phyloP scores from a whole-genome alignment of 2,329 filamentous ascomycete genomes.

The Colletotrichum camelliae region DNA sequence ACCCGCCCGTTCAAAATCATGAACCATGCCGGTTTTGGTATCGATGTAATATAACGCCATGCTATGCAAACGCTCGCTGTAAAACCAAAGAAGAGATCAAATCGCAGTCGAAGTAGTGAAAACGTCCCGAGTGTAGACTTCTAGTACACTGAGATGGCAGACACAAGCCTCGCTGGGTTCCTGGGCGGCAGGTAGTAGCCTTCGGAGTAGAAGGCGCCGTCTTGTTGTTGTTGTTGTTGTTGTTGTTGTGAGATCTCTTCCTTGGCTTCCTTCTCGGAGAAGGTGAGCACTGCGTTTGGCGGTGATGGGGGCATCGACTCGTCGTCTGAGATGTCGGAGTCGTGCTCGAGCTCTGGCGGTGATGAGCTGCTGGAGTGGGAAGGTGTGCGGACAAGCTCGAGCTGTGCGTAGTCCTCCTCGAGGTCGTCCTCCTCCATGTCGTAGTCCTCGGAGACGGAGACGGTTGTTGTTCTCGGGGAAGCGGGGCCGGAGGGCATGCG shows the following conservation, averaged over 20 bases:
- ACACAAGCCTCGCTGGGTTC: constrained; percentile 56
- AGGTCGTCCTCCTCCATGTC: constrained; percentile 59
- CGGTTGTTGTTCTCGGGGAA: constrained; percentile 29
- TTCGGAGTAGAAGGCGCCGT: constrained; percentile 51
- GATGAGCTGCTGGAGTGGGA: constrained; percentile 63
- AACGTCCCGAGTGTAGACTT: neutral
- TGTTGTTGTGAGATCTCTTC: constrained; percentile 42
- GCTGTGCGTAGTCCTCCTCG: constrained; percentile 68
- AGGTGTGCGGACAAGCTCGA: constrained; percentile 71
- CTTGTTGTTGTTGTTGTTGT: constrained; percentile 48
- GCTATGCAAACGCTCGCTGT: constrained; percentile 28
- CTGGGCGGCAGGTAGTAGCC: constrained; percentile 60
- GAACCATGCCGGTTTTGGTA: constrained; percentile 24
- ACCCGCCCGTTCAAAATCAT: constrained; percentile 5
- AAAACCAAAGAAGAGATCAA: constrained; percentile 17
- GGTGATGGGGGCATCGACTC: constrained; percentile 77
- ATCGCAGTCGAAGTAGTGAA: constrained; percentile 20
- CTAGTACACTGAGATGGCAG: constrained; percentile 64
- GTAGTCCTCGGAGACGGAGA: constrained; percentile 43
- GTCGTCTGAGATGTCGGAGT: constrained; percentile 73
- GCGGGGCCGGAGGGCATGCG: constrained; percentile 45
- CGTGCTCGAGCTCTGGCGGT: constrained; percentile 74
- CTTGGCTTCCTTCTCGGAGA: constrained; percentile 62
- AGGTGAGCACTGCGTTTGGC: constrained; percentile 60
- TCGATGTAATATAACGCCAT: constrained; percentile 31